Evolutionary conservation across 2,329 filamentous ascomycete genomes (phyloP).

Genomic region (Colletotrichum caudatum): DNA sequence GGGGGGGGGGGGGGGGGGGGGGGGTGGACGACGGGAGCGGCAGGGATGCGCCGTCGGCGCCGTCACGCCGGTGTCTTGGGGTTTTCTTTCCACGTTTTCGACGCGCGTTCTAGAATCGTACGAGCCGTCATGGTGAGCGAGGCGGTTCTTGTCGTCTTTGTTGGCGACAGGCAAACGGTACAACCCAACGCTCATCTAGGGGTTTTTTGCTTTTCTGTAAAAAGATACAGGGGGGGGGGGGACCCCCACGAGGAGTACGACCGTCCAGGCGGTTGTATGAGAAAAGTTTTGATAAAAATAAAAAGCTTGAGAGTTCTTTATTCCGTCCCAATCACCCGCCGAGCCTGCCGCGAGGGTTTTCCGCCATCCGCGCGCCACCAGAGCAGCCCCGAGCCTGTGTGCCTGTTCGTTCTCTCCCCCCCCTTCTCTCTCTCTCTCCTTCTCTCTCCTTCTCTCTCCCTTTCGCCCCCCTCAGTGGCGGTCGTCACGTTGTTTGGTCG

Average conservation of each 20-base stretch:
- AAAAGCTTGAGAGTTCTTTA: constrained; percentile 15
- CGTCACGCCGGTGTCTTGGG: background rate
- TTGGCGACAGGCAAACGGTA: background rate
- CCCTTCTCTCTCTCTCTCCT: too few species aligned
- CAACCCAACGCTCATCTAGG: background rate
- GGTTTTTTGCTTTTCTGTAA: background rate
- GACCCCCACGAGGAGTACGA: background rate
- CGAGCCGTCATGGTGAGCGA: background rate
- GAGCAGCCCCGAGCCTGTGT: too few species aligned
- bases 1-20: too few species aligned
- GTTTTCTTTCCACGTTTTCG: background rate
- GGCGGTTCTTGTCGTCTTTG: background rate
- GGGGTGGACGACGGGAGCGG: background rate
- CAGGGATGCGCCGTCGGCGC: background rate
- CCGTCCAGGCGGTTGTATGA: too few species aligned
- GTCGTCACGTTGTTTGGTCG: background rate
- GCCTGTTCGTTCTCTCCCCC: background rate
- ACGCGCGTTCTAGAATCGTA: background rate
- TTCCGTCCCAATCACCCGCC: constrained; percentile 11
- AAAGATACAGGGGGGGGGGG: too few species aligned
- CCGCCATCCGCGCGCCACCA: background rate
- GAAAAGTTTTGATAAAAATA: background rate
- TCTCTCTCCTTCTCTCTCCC: background rate
- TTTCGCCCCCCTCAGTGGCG: background rate
- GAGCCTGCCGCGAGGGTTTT: constrained; percentile 2